These are phyloP conservation scores for Phytophthora pseudosyringae DNA, from an alignment of 352 stramenopile species.

Conservation along the genomic window DNA sequence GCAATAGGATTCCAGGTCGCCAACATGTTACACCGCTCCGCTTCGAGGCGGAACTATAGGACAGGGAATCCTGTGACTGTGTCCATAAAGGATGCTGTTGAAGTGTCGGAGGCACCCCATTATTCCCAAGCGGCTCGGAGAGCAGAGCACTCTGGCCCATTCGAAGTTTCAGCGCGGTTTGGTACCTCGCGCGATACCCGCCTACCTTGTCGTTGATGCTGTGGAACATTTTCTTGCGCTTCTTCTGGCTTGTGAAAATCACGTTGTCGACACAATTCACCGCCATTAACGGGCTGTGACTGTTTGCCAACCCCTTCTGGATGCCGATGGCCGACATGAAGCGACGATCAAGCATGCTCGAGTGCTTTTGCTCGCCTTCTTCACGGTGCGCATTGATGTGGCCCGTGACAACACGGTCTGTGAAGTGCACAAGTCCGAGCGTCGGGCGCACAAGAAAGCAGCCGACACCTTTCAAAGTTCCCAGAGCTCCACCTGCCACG, in stretches of 20 bases:
- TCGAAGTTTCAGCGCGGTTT: constrained; percentile 9
- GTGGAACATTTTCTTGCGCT: constrained; percentile 25
- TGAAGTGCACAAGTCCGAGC: constrained; percentile 34
- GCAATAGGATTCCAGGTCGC: not conserved
- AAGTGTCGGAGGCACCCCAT: not conserved
- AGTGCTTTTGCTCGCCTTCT: constrained; percentile 30
- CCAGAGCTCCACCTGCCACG: constrained; percentile 14
- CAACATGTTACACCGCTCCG: not conserved
- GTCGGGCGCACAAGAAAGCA: constrained; percentile 35
- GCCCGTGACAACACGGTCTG: constrained; percentile 45
- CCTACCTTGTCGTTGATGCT: not conserved
- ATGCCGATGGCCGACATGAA: constrained; percentile 26
- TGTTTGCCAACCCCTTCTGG: constrained; percentile 28
- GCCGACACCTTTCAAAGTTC: constrained; percentile 31
- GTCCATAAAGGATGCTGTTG: not conserved
- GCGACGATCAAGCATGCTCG: constrained; percentile 22
- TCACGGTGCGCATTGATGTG: constrained; percentile 41
- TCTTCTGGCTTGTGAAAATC: constrained; percentile 18
- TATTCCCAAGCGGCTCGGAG: not conserved
- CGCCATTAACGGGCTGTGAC: constrained; percentile 2
- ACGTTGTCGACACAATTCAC: constrained; percentile 22
- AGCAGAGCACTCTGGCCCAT: constrained; percentile 2
- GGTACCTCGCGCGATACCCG: constrained; percentile 14
- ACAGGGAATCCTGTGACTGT: not conserved
- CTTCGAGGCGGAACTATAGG: not conserved